phyloP scores from a whole-genome alignment of 371 early-diverging fungal genomes.

The Mucor lusitanicus region DNA sequence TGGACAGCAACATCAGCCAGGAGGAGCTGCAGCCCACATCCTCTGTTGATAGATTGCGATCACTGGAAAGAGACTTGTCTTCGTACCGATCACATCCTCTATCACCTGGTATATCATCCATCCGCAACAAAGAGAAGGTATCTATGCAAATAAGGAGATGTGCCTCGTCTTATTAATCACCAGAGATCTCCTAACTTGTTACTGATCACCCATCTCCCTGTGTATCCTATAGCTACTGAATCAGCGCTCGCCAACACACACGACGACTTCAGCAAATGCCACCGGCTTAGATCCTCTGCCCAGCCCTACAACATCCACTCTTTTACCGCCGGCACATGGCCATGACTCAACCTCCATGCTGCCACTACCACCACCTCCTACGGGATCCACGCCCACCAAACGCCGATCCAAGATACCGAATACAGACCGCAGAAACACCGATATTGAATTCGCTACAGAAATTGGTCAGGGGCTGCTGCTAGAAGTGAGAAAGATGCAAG shows the following conservation, averaged over 20 bases:
- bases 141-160: conserved; percentile 2
- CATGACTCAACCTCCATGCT: conserved; percentile 40
- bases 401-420: conserved; percentile 55
- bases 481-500: conserved; percentile 58
- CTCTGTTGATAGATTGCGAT: conserved; percentile 35
- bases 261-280: neutral
- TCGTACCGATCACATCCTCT: conserved; percentile 28
- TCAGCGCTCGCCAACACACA: conserved; percentile 23
- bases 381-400: conserved; percentile 53
- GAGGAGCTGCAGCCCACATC: conserved; percentile 14
- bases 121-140: conserved; percentile 39
- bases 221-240: conserved; percentile 24
- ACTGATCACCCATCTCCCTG: neutral
- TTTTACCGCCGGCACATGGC: conserved; percentile 36
- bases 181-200: neutral
- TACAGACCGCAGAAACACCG: conserved; percentile 49
- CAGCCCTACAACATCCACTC: conserved; percentile 41
- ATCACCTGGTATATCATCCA: conserved; percentile 24
- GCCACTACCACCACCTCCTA: conserved; percentile 46
- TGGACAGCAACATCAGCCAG: conserved; percentile 26
- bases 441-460: conserved; percentile 59
- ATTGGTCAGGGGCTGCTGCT: conserved; percentile 58
- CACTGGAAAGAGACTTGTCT: conserved; percentile 42
- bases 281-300: conserved; percentile 47
- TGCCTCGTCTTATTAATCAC: neutral